These are phyloP conservation scores for Aspergillus coremiiformis DNA, from an alignment of 495 filamentous ascomycete species.

Conservation along the genomic window DNA sequence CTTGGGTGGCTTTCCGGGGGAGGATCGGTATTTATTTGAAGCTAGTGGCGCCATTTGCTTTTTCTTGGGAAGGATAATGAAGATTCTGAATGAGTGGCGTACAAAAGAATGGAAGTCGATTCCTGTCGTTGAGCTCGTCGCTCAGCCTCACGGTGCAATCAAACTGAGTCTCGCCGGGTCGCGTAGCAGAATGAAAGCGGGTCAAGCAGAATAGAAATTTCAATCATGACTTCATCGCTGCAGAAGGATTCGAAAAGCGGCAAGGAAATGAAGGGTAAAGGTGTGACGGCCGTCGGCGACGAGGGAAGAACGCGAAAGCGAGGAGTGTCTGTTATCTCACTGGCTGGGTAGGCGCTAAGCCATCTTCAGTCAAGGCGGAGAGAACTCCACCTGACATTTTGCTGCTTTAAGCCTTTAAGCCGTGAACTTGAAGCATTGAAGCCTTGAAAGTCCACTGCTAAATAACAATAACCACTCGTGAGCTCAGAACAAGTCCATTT, in stretches of 20 bases:
- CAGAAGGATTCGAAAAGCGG: neutral
- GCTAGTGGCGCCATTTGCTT: constrained; percentile 34
- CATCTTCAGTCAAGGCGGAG: constrained; percentile 23
- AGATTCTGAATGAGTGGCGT: too few species aligned
- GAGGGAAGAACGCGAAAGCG: constrained; percentile 3
- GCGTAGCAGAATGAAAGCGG: neutral
- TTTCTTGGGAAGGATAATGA: too few species aligned
- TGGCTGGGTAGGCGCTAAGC: constrained; percentile 2
- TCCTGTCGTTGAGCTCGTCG: neutral
- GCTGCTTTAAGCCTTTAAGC: too few species aligned
- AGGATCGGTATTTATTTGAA: constrained; percentile 19
- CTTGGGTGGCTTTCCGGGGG: constrained; percentile 28
- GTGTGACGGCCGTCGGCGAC: neutral
- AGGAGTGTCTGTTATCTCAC: constrained; percentile 10
- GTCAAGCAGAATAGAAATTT: constrained; percentile 4
- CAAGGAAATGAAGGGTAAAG: neutral
- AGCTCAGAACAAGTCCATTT: neutral
- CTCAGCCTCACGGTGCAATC: constrained; percentile 5
- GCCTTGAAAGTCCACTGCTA: neutral
- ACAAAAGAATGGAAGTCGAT: constrained; percentile 6
- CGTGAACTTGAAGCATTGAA: too few species aligned
- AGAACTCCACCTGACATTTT: constrained; percentile 7
- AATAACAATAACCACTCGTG: neutral
- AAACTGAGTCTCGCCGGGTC: constrained; percentile 2
- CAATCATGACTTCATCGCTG: constrained; percentile 11